phyloP scores from a whole-genome alignment of 129 eudicot species.

The Flaveria trinervia region DNA sequence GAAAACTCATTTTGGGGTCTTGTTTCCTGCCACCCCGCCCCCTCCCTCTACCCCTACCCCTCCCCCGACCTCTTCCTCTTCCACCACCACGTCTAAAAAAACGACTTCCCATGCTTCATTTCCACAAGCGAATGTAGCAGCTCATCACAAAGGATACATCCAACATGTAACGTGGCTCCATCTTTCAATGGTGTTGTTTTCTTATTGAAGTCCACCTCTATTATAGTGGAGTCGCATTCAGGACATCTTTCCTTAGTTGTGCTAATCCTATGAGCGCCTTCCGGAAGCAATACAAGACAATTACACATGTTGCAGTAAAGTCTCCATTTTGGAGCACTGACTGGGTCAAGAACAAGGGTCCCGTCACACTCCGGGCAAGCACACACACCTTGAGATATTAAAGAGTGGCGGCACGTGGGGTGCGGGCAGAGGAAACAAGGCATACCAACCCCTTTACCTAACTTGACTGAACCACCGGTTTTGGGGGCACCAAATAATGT shows the following conservation, averaged over 20 bases:
- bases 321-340: conserved; percentile 83
- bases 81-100: conserved; percentile 58
- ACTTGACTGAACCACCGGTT: conserved; percentile 47
- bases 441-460: conserved; percentile 88
- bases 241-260: conserved; percentile 64
- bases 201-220: conserved; percentile 88
- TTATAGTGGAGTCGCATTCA: conserved; percentile 66
- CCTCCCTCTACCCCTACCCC: conserved; percentile 41
- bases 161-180: conserved; percentile 69
- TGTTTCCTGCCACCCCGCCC: conserved; percentile 50
- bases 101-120: conserved; percentile 85
- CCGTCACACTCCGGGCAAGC: conserved; percentile 91
- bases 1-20: conserved; percentile 87
- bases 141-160: conserved; percentile 88
- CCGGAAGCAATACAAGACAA: conserved; percentile 67
- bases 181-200: conserved; percentile 76
- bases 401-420: conserved; percentile 77
- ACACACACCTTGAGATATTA: conserved; percentile 83
- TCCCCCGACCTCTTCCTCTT: conserved; percentile 47
- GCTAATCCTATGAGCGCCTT: conserved; percentile 75
- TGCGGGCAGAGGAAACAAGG: conserved; percentile 94
- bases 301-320: conserved; percentile 80
- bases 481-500: conserved; percentile 64
- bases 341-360: conserved; percentile 77
- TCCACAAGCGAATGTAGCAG: conserved; percentile 76